Base-by-base conservation (phyloP, 129 eudicot genomes). In the Tagetes patula region DNA sequence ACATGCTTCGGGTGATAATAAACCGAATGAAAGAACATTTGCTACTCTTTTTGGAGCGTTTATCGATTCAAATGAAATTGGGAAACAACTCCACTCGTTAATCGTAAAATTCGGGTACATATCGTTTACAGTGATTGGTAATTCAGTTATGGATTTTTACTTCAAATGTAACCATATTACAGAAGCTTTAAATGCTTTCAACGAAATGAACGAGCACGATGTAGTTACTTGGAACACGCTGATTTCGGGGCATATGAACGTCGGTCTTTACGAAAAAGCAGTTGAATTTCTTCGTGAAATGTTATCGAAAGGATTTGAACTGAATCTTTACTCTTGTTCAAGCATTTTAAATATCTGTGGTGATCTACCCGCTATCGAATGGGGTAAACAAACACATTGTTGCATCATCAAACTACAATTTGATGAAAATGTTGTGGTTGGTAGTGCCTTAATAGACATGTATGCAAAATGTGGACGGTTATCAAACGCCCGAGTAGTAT, bases 341-440 rank as follows among this genome's bases (percentile, higher is more conserved):
- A 79, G 89, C 65, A 61, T 90, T 81, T 87, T 90, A 58, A 81
- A 78, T 85, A 79, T 87, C 7, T 90, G 96, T 64, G 91, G 91
- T 48, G 89, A 87, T 72, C 48, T 90, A 30, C 94, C 94, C 0
- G 88, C 89, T 64, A 60, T 82, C 27, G 87, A 90, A 50, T 90
- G 96, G 96, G 94, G 96, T 12, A 87, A 82, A 76, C 91, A 90
- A 71, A 80, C 87, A 39, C 96, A 90, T 76, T 84, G 91, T 14
- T 46, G 83, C 45, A 59, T 85, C 53, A 8, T 87, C 14, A 90
- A 87, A 70, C 80, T 82, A 32, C 73, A 82, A 27, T 69, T 85
- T 38, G 74, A 82, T 67, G 70, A 84, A 10, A 77, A 83, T 47
- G 87, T 90, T 77, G 87, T 90, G 31, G 89, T 90, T 40, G 96